Conservation (phyloP, 139 green algal species). For the Chlorella sorokiniana region DNA sequence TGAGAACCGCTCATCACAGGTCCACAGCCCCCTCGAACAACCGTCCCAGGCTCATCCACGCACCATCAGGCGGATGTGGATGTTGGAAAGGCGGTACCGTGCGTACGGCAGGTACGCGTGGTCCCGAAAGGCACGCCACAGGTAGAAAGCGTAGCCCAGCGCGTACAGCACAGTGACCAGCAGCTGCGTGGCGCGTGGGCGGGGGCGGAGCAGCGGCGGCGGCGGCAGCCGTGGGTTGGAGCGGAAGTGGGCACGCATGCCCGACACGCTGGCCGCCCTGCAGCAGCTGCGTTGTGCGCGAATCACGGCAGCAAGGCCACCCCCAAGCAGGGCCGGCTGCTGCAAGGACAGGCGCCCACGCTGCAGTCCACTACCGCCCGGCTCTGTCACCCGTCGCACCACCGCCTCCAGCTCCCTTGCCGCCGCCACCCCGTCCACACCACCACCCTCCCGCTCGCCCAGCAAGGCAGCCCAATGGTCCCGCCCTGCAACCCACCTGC, state of each 20-base stretch:
- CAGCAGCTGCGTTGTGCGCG: background rate
- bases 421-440: no score
- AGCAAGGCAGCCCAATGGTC: no score
- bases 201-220: background rate
- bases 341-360: no score
- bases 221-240: background rate
- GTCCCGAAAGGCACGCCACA: conserved; percentile 7
- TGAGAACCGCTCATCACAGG: background rate
- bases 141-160: background rate
- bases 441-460: no score
- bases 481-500: no score
- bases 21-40: background rate
- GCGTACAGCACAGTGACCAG: background rate
- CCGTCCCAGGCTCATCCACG: background rate
- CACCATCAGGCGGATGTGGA: conserved; percentile 14
- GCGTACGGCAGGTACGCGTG: background rate
- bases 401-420: no score
- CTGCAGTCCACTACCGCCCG: no score
- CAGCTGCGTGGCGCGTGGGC: background rate
- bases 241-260: background rate
- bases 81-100: conserved; percentile 11
- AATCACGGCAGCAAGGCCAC: background rate
- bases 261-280: no score
- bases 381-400: no score
- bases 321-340: no score